Conservation (phyloP, 2,329 filamentous ascomycete species). For the Cryphonectria japonica region DNA sequence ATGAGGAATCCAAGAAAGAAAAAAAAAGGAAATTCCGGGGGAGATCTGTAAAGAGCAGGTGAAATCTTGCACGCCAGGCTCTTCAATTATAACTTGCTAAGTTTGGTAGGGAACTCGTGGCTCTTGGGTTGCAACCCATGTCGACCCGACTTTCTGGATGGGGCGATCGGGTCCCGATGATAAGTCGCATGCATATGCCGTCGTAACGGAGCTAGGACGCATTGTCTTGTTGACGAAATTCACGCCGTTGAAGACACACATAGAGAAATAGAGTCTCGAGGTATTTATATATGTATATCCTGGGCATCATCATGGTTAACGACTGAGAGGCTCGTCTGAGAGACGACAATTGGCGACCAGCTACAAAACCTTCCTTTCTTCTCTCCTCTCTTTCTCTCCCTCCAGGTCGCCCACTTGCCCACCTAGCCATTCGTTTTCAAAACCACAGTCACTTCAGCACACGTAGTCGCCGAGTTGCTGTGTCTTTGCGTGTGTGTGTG, state of each 20-base stretch:
- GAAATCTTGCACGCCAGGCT: not conserved
- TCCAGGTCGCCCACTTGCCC: not conserved
- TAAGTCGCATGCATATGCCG: not conserved
- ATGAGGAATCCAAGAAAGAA: not conserved
- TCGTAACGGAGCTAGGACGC: not conserved
- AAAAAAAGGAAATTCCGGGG: not conserved
- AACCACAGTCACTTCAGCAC: not conserved
- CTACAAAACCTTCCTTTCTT: not conserved
- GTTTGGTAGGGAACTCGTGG: not conserved
- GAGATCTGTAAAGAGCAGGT: conserved; percentile 9
- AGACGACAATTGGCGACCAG: not conserved
- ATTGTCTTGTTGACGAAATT: too few species aligned
- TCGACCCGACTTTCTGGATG: conserved; percentile 10
- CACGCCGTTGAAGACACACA: too few species aligned
- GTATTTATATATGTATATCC: conserved; percentile 1
- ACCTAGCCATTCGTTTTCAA: not conserved
- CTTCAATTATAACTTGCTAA: not conserved
- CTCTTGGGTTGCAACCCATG: not conserved
- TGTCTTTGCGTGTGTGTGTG: too few species aligned
- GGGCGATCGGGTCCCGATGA: conserved; percentile 7
- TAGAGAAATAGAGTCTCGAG: not conserved
- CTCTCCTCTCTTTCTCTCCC: not conserved
- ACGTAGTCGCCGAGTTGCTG: too few species aligned
- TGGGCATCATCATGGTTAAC: not conserved
- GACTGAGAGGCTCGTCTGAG: not conserved